phyloP scores from a whole-genome alignment of 495 filamentous ascomycete genomes.

The Peziza echinospora region DNA sequence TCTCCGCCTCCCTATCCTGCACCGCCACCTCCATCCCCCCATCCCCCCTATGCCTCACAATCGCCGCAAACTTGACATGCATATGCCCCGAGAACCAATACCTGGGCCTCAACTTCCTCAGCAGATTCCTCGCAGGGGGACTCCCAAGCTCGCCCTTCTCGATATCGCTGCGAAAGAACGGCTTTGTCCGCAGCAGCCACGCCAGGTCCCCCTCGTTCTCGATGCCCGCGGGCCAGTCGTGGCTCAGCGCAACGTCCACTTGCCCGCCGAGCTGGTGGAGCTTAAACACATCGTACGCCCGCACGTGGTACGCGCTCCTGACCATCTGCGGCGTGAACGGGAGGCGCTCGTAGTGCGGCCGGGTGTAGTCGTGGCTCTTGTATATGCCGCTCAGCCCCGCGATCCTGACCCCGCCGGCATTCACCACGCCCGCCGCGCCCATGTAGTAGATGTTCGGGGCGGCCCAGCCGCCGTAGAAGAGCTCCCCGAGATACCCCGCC shows the following conservation, averaged over 20 bases:
- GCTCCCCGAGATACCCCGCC: slow-evolving; percentile 61
- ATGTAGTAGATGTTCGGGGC: slow-evolving; percentile 93
- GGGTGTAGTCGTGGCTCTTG: slow-evolving; percentile 65
- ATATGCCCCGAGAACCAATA: slow-evolving; percentile 93
- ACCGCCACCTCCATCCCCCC: background rate
- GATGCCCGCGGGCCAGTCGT: slow-evolving; percentile 79
- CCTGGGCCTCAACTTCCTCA: slow-evolving; percentile 56
- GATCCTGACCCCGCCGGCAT: slow-evolving; percentile 63
- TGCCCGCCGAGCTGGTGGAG: slow-evolving; percentile 63
- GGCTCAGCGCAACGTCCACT: slow-evolving; percentile 73
- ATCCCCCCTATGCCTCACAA: slow-evolving; percentile 33
- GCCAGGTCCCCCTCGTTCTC: slow-evolving; percentile 48
- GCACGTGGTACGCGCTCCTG: slow-evolving; percentile 63
- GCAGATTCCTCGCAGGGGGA: slow-evolving; percentile 48
- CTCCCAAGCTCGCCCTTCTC: slow-evolving; percentile 51
- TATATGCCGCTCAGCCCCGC: slow-evolving; percentile 85
- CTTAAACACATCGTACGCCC: slow-evolving; percentile 80
- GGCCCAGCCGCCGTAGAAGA: slow-evolving; percentile 85
- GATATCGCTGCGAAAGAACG: slow-evolving; percentile 51
- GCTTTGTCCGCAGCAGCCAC: slow-evolving; percentile 45
- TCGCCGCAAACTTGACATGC: slow-evolving; percentile 64
- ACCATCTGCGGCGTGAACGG: slow-evolving; percentile 56
- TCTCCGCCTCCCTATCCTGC: background rate
- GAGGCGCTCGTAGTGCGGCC: slow-evolving; percentile 62
- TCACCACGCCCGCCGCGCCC: slow-evolving; percentile 71